A percentile compares a stretch with the other conserved stretches of the same genome.
phyloP scores from a whole-genome alignment of 1,284 basidiomycete genomes.

The Trichosporon sp. region DNA sequence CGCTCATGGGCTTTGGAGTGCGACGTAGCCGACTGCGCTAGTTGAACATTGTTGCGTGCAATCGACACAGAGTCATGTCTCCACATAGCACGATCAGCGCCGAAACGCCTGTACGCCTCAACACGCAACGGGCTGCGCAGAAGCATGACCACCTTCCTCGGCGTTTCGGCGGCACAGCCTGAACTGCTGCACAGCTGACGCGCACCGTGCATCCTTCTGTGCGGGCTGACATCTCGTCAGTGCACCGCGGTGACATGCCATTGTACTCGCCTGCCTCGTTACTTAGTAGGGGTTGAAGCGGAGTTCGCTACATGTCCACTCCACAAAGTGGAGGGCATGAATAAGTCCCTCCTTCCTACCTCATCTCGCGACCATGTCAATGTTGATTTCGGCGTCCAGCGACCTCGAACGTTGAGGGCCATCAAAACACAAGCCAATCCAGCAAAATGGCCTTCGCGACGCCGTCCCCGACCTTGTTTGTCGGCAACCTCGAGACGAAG shows the following conservation, averaged over 20 bases:
- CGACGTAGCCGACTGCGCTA: background rate
- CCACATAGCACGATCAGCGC: no score
- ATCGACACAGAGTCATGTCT: no score
- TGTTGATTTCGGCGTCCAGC: slow-evolving; percentile 10
- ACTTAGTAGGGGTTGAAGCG: background rate
- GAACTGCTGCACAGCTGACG: background rate
- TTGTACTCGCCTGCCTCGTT: no score
- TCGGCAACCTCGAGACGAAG: slow-evolving; percentile 93
- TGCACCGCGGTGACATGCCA: background rate
- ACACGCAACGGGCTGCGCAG: no score
- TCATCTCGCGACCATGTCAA: background rate
- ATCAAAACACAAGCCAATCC: slow-evolving; percentile 3
- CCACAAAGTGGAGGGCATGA: background rate
- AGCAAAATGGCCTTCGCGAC: slow-evolving; percentile 57
- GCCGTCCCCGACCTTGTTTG: slow-evolving; percentile 86
- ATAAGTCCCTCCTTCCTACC: background rate
- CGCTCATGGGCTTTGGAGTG: background rate
- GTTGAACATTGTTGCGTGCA: background rate
- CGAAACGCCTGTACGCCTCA: no score
- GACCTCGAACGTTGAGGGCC: background rate
- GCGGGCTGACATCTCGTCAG: background rate
- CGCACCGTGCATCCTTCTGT: background rate
- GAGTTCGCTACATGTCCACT: background rate
- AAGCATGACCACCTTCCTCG: no score
- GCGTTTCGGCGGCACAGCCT: no score